These are phyloP conservation scores for Calamus simplicifolius DNA, from an alignment of 176 grass and related monocot species.

Conservation along the genomic window DNA sequence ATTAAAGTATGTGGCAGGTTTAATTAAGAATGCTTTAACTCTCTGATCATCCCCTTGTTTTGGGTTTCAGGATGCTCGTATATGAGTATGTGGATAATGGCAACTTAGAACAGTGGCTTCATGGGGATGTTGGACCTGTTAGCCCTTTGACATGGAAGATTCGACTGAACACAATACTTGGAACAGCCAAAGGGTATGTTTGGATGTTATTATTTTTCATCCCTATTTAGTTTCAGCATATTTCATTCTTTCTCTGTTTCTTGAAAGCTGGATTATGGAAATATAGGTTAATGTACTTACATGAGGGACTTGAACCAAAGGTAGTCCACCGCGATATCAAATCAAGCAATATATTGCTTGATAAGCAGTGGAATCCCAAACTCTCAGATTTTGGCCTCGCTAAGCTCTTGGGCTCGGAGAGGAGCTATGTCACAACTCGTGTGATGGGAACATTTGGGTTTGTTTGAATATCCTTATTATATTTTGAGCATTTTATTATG, in stretches of 20 bases:
- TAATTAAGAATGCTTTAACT: no score
- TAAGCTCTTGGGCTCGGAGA: slow-evolving; percentile 82
- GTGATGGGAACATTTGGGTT: slow-evolving; percentile 99
- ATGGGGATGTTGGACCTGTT: slow-evolving; percentile 79
- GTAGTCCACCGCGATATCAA: slow-evolving; percentile 97
- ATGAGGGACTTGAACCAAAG: slow-evolving; percentile 96
- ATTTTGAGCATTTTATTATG: no score
- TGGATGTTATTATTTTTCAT: neutral
- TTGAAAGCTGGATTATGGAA: neutral
- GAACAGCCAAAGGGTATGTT: slow-evolving; percentile 89
- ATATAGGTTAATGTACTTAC: slow-evolving; percentile 87
- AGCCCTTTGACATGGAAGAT: slow-evolving; percentile 94
- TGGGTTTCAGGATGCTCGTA: slow-evolving; percentile 74
- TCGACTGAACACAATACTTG: slow-evolving; percentile 79
- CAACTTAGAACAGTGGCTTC: slow-evolving; percentile 96
- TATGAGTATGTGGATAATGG: slow-evolving; percentile 94
- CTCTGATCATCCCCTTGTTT: neutral
- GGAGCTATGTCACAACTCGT: slow-evolving; percentile 89
- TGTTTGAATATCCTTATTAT: slow-evolving; percentile 6
- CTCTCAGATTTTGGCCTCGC: slow-evolving; percentile 97
- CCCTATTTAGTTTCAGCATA: neutral
- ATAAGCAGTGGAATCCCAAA: slow-evolving; percentile 89
- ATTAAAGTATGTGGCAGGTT: no score
- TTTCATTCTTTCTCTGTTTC: no score
- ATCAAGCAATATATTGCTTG: slow-evolving; percentile 92